Conservation (phyloP, 2,329 filamentous ascomycete species). For the Phialophora tarda region DNA sequence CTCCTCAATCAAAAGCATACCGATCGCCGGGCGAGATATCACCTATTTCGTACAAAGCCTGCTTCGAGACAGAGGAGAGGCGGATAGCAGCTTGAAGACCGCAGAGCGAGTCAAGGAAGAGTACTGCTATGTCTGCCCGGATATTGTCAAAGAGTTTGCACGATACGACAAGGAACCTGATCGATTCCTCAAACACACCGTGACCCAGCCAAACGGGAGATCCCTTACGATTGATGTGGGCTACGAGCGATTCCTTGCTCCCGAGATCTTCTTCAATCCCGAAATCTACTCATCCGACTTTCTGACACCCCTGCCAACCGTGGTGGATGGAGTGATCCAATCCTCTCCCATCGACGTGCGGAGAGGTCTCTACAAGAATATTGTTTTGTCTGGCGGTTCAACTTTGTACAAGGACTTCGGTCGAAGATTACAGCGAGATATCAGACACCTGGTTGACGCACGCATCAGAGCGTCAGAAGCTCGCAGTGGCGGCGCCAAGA, state of each 20-base stretch:
- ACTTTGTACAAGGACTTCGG: slow-evolving; percentile 99
- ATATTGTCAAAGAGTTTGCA: slow-evolving; percentile 98
- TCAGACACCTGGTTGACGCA: slow-evolving; percentile 91
- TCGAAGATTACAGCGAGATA: slow-evolving; percentile 91
- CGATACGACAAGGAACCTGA: slow-evolving; percentile 92
- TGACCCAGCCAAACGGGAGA: slow-evolving; percentile 82
- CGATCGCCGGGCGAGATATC: slow-evolving; percentile 95
- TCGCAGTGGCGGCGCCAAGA: slow-evolving; percentile 87
- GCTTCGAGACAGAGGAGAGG: slow-evolving; percentile 92
- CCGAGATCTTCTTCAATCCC: slow-evolving; percentile 99
- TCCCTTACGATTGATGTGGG: slow-evolving; percentile 88
- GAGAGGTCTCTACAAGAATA: slow-evolving; percentile 98
- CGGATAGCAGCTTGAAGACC: slow-evolving; percentile 95
- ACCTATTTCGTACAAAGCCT: slow-evolving; percentile 98
- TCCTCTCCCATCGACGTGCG: slow-evolving; percentile 97
- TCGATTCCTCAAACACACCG: slow-evolving; percentile 87
- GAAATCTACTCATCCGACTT: slow-evolving; percentile 99
- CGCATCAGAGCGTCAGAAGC: slow-evolving; percentile 91
- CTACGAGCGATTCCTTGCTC: slow-evolving; percentile 96
- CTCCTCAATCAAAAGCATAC: slow-evolving; percentile 98
- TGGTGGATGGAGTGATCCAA: slow-evolving; percentile 96
- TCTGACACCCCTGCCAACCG: slow-evolving; percentile 88
- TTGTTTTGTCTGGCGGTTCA: slow-evolving; percentile 94
- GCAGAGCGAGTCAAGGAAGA: slow-evolving; percentile 99
- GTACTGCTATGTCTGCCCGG: slow-evolving; percentile 96